Evolutionary conservation across 2,329 filamentous ascomycete species (phyloP), one percentile per base, ranked within the genome.

Genomic region (Apiospora hydei): DNA sequence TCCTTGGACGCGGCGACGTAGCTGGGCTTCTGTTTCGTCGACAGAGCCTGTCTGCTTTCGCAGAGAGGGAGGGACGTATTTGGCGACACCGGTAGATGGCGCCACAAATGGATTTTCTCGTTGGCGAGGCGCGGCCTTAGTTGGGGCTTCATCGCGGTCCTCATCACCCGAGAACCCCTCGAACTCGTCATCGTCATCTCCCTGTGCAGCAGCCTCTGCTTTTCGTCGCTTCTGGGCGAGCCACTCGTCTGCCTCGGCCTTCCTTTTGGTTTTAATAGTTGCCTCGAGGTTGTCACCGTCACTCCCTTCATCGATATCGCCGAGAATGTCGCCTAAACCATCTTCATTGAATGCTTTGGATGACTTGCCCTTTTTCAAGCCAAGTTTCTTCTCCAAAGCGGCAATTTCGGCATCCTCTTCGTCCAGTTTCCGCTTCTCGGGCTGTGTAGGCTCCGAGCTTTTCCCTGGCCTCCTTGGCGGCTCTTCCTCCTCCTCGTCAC

Each of bases 21-120:
- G 84, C 51, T 93, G 91, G 16, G 86, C 86, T 67, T 93, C 85
- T 57, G 88, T 85, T 80, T 97, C 93, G 1, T 88, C 87, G 74
- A 93, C 91, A 0, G 90, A 89, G 0, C 88, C 86, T 3, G 88
- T 83, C 46, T 88, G 84, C 76, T 88, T 91, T 67, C 95, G 90
- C 70, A 96, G 84, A 0, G 95, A 97, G 3, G 96, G 96, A 1
- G 96, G 96, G 3, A 98, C 88, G 77, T 99, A 99, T 88, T 97
- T 98, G 7, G 86, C 85, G 24, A 85, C 80, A 53, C 84, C 84
- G 1, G 82, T 82, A 1, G 84, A 81, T 2, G 57, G 96, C 3
- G 96, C 93, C 69, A 96, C 86, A 76, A 98, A 98, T 5, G 96
- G 96, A 76, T 98, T 98, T 81, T 98, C 96, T 73, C 90, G 88